Evolutionary conservation across 2,329 filamentous ascomycete species (phyloP).

Genomic region (Aspergillus japonicus): DNA sequence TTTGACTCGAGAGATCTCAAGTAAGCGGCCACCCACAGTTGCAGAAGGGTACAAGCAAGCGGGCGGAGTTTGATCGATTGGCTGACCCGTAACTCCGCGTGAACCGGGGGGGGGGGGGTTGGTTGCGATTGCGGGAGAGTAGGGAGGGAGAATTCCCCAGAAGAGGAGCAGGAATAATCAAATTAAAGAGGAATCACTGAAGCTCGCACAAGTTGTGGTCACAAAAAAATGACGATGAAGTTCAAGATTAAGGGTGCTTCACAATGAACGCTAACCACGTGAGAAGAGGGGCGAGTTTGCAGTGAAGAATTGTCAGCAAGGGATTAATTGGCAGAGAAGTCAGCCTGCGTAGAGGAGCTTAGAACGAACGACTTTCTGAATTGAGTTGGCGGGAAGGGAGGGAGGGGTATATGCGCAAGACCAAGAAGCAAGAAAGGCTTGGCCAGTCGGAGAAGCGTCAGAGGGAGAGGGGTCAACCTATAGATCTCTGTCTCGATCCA

Average conservation of each 20-base stretch:
- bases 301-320: slow-evolving; percentile 16
- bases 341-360: slow-evolving; percentile 6
- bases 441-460: slow-evolving; percentile 30
- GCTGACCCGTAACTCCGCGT: slow-evolving; percentile 12
- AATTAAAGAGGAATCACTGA: slow-evolving; percentile 3
- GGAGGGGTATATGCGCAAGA: slow-evolving; percentile 11
- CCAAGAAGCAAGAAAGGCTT: slow-evolving; percentile 20
- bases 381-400: slow-evolving; percentile 11
- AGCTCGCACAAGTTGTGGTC: slow-evolving; percentile 10
- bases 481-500: not conserved
- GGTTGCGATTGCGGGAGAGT: slow-evolving; percentile 7
- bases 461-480: slow-evolving; percentile 17
- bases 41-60: slow-evolving; percentile 17
- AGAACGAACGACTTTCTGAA: slow-evolving; percentile 11
- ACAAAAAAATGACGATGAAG: not conserved
- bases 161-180: slow-evolving; percentile 8
- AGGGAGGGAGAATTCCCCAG: slow-evolving; percentile 12
- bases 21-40: slow-evolving; percentile 21
- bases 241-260: slow-evolving; percentile 9
- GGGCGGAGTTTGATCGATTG: slow-evolving; percentile 14
- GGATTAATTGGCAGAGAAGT: slow-evolving; percentile 11
- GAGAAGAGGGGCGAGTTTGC: slow-evolving; percentile 10
- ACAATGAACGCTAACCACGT: slow-evolving; percentile 19
- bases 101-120: slow-evolving; percentile 4
- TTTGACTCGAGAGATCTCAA: slow-evolving; percentile 16